phyloP scores from a whole-genome alignment of 179 eudicot species.

The Vitellaria paradoxa region DNA sequence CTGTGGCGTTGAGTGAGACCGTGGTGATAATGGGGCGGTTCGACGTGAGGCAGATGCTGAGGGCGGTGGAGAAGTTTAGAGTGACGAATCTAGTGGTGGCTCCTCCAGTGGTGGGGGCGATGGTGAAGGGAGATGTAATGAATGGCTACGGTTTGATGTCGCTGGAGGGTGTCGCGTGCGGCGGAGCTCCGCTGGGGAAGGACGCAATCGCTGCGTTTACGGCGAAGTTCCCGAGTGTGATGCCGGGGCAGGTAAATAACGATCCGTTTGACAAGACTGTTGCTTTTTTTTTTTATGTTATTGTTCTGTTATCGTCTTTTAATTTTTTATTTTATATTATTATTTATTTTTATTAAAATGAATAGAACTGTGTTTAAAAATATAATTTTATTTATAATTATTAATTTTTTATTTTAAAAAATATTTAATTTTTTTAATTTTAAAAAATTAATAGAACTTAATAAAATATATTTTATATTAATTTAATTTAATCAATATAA shows the following conservation, averaged over 20 bases:
- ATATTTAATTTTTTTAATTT: too few relatives aligned
- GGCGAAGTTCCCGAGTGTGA: conserved; percentile 14
- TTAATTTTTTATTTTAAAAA: too few relatives aligned
- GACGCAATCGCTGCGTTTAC: conserved; percentile 14
- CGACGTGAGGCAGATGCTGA: conserved; percentile 23
- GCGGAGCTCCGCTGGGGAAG: conserved; percentile 22
- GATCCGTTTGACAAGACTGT: too few relatives aligned
- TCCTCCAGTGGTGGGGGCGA: conserved; percentile 31
- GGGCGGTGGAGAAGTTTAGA: conserved; percentile 22
- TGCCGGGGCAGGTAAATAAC: conserved; percentile 10
- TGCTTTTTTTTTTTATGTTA: too few relatives aligned
- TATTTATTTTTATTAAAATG: too few relatives aligned
- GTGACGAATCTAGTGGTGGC: conserved; percentile 21
- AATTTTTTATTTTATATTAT: too few relatives aligned
- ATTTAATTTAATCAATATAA: too few relatives aligned
- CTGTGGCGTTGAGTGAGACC: conserved; percentile 18
- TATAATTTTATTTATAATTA: too few relatives aligned
- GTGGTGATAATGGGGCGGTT: conserved; percentile 25
- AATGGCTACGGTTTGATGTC: conserved; percentile 20
- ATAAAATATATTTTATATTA: too few relatives aligned
- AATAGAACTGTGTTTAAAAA: too few relatives aligned
- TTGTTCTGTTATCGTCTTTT: too few relatives aligned
- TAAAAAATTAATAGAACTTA: too few relatives aligned
- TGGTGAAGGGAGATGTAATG: conserved; percentile 16
- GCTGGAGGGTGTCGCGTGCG: conserved; percentile 14